Base-by-base conservation (phyloP, 2,329 filamentous ascomycete species). In the Sporothrix globosa region DNA sequence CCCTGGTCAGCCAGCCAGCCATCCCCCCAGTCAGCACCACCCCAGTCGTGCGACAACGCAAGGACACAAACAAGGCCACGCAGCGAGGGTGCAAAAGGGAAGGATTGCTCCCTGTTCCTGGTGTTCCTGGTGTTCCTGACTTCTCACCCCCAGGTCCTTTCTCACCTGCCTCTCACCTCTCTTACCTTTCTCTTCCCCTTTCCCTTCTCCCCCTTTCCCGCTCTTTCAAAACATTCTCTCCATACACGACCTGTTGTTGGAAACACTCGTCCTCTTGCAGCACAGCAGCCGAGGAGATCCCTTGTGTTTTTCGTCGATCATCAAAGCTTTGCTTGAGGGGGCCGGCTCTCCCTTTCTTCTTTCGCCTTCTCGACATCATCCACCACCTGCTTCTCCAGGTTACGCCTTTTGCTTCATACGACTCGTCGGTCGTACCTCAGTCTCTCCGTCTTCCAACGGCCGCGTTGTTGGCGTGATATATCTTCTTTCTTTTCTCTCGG, bases 21-120 rank as follows among this genome's bases (percentile, higher is more conserved):
- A 24, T 10, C 13, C 41, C 52, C 58, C 69, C 46, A 67, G 63
- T 70, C 53, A 14, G 46, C 66, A 53, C 69, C 56, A 60, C 44
- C 75, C 72, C 71, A 75, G 77, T 79, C 76, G 80, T 82, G 80
- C 80, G 79, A 82, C 80, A 80, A 58, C 78, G 73, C 75, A 75
- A 72, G 73, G 71, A 72, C 72, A 69, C 56, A 66, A 68, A 60
- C 34, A 68, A 79, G 75, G 50, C 21, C 48, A 41, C 30, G 34
- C 41, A 65, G 21, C 46, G 44, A 56, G 65, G 19, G 65, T 44
- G 65, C 34, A 27, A 72, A 53, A 24, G 34, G 39, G 21, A 56
- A 67, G 65, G 66, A 56, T 53, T 67, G 46, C n/a, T 46, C n/a
- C 27, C 44, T 66, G 44, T 53, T 70, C 75, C 63, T 66, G 24